phyloP scores from a whole-genome alignment of 1,139 yeast genomes.

The Pneumocystis sp. region DNA sequence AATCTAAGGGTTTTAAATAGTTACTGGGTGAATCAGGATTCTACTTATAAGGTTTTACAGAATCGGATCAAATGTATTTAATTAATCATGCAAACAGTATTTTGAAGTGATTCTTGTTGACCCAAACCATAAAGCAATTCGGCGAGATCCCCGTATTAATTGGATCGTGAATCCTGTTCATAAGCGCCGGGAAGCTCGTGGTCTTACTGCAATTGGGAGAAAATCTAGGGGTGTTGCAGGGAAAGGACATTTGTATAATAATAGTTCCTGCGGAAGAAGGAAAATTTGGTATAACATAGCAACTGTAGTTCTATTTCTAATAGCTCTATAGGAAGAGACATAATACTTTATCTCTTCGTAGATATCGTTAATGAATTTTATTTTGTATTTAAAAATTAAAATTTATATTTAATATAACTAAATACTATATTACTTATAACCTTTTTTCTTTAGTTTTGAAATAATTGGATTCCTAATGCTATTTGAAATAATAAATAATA shows the following conservation, averaged over 20 bases:
- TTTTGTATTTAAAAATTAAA: background rate
- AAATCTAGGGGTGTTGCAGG: constrained; percentile 94
- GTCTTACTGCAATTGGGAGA: constrained; percentile 90
- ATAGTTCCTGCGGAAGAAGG: constrained; percentile 67
- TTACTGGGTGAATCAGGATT: constrained; percentile 99
- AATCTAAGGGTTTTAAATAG: constrained; percentile 99
- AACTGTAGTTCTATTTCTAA: background rate
- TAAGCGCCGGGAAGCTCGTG: constrained; percentile 99
- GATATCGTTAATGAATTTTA: constrained; percentile 66
- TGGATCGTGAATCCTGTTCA: constrained; percentile 99
- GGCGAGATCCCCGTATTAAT: constrained; percentile 98
- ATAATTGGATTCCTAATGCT: background rate
- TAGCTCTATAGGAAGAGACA: constrained; percentile 71
- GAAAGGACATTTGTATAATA: constrained; percentile 99
- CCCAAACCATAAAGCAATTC: constrained; percentile 97
- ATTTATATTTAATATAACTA: background rate
- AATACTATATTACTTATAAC: background rate
- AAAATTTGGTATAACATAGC: constrained; percentile 1
- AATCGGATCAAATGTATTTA: constrained; percentile 43
- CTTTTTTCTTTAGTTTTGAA: background rate
- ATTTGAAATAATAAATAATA: background rate
- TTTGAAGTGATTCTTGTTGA: constrained; percentile 56
- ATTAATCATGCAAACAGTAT: constrained; percentile 91
- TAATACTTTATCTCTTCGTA: constrained; percentile 98
- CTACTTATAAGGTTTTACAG: constrained; percentile 98